Percentiles rank a stretch among this genome's conserved stretches.
Evolutionary conservation across 805 yeast genomes (phyloP).

Genomic region (Cyberlindnera mrakii): DNA sequence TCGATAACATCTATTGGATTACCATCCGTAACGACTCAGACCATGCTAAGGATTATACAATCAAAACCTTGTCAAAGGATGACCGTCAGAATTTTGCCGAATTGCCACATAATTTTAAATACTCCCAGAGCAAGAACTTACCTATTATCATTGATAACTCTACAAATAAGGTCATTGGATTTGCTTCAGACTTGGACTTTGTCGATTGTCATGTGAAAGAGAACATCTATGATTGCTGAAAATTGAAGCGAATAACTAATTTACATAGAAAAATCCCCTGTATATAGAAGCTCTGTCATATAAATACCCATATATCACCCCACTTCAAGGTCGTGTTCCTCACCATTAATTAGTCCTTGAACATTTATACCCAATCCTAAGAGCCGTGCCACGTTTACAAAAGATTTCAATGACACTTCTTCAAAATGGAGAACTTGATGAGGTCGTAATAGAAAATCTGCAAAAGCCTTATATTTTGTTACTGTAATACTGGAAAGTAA

Average conservation of each 20-base stretch:
- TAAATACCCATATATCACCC: too few relatives aligned
- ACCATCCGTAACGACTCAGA: conserved; percentile 10
- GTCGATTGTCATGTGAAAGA: conserved; percentile 15
- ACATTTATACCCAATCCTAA: too few relatives aligned
- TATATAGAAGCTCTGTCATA: too few relatives aligned
- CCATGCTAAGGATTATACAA: conserved; percentile 3
- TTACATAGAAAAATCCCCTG: not conserved
- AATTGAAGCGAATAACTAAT: not conserved
- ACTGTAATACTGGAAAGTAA: too few relatives aligned
- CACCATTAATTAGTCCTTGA: too few relatives aligned
- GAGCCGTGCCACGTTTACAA: too few relatives aligned
- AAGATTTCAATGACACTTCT: too few relatives aligned
- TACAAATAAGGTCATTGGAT: conserved; percentile 7
- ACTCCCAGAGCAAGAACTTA: conserved; percentile 8
- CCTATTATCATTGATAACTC: conserved; percentile 17
- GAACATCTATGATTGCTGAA: conserved; percentile 15
- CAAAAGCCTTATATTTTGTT: too few relatives aligned
- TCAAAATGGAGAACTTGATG: too few relatives aligned
- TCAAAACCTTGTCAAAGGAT: conserved; percentile 11
- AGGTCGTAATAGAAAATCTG: too few relatives aligned
- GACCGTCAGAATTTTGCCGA: conserved; percentile 7
- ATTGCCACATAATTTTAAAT: conserved; percentile 12
- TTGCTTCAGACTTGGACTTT: conserved; percentile 7
- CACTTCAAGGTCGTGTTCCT: too few relatives aligned
- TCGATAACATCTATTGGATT: conserved; percentile 37